Base-by-base conservation (phyloP, 2,329 filamentous ascomycete genomes). In the Cladosporium sp. region DNA sequence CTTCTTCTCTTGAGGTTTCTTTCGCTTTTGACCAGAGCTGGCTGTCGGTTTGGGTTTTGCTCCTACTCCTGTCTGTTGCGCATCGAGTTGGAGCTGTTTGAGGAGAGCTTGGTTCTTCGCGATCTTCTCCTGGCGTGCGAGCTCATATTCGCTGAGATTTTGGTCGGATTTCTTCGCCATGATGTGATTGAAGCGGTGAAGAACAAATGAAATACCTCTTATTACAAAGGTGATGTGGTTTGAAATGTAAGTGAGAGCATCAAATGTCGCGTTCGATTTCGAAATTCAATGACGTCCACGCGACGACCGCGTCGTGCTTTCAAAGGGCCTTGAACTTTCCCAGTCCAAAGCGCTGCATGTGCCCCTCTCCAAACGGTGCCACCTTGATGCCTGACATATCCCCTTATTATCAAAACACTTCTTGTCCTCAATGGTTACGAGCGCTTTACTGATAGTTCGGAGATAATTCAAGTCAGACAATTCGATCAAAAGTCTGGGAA, bases 131-230 rank as follows among this genome's bases (percentile, higher is more conserved):
- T 89, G 80, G 0, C 91, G 80, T 59, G 88, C 84, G 61, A 85
- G 84, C 75, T 96, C 91, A 69, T 95, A 96, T 34, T 89, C 88
- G 69, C 88, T 95, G 60, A 95, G 73, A 30, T 80, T 80, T 41
- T 48, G 44, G 12, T 48, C 37, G 32, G 29, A 24, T 18, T 51
- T 44, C 34, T 53, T 38, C 50, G 53, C 37, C 39, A 47, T 51
- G 37, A 55, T 56, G 15, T 19, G 17, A 18, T 9, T n/a, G n/a
- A 8, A 4, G 4, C 3, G 19, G 30, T 40, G 43, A 20, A 13
- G 24, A 43, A 22, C 30, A 27, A 27, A 27, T n/a, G n/a, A n/a
- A n/a, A n/a, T n/a, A n/a, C n/a, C n/a, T n/a, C n/a, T n/a, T n/a
- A n/a, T n/a, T n/a, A n/a, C n/a, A n/a, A n/a, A n/a, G n/a, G n/a